Conservation (phyloP, 306 rosid species). For the Sechiopsis laciniata region DNA sequence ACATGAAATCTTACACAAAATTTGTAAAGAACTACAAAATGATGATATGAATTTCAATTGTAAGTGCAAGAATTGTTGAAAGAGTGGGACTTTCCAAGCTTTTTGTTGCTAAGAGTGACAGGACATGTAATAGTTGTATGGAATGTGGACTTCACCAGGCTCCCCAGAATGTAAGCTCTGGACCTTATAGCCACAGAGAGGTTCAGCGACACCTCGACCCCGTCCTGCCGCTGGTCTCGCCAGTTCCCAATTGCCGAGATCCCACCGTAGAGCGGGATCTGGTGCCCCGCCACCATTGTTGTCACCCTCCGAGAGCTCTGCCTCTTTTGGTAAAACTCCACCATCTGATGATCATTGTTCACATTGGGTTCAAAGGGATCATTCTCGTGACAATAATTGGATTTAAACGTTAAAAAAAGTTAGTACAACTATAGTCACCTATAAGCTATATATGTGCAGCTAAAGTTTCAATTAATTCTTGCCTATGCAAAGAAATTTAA, state of each 20-base stretch:
- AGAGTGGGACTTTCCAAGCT: slow-evolving; percentile 54
- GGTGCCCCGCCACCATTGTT: slow-evolving; percentile 53
- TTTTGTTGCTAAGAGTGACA: slow-evolving; percentile 52
- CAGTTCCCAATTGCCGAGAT: slow-evolving; percentile 36
- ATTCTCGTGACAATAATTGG: neutral
- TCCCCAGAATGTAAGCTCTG: slow-evolving; percentile 71
- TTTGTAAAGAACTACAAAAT: neutral
- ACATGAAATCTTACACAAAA: neutral
- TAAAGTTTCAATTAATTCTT: too few relatives aligned
- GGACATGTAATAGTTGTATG: slow-evolving; percentile 54
- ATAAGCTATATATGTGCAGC: too few relatives aligned
- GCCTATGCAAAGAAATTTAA: too few relatives aligned
- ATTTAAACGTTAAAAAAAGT: neutral
- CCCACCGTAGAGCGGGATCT: slow-evolving; percentile 79
- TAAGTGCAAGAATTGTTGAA: slow-evolving; percentile 53
- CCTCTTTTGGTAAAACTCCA: slow-evolving; percentile 51
- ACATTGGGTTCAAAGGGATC: neutral
- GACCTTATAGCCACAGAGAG: slow-evolving; percentile 74
- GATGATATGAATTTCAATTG: slow-evolving; percentile 24
- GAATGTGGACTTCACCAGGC: slow-evolving; percentile 69
- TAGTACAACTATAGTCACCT: too few relatives aligned
- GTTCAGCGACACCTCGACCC: slow-evolving; percentile 52
- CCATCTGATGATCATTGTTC: slow-evolving; percentile 35
- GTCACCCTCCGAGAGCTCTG: slow-evolving; percentile 40
- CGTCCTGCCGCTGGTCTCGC: slow-evolving; percentile 22